These are phyloP conservation scores for Hymenoscyphus fraxineus DNA, from an alignment of 2,329 filamentous ascomycete species.

Conservation along the genomic window DNA sequence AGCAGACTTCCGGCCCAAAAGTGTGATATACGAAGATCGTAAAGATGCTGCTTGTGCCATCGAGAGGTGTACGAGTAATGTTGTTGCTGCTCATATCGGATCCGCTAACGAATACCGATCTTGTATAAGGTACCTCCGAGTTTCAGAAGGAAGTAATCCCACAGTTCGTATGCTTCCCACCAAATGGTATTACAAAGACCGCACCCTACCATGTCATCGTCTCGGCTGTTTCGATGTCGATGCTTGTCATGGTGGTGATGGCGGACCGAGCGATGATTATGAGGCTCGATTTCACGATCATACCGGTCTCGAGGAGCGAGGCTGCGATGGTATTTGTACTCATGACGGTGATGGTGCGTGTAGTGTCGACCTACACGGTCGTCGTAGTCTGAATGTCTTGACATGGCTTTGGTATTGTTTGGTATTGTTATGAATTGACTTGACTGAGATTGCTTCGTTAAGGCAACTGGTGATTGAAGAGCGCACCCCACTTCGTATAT, in stretches of 20 bases:
- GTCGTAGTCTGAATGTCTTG: background rate
- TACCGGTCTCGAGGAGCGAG: background rate
- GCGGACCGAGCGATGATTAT: background rate
- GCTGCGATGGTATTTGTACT: background rate
- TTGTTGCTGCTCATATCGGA: background rate
- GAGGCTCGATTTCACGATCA: background rate
- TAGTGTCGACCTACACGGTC: background rate
- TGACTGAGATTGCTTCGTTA: background rate
- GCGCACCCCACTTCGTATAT: background rate
- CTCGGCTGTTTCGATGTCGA: background rate
- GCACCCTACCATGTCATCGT: conserved; percentile 1
- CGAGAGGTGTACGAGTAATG: background rate
- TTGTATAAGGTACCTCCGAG: conserved; percentile 8
- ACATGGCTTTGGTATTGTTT: background rate
- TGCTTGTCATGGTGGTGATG: background rate
- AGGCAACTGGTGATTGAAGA: background rate
- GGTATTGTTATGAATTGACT: background rate
- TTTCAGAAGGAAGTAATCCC: conserved; percentile 8
- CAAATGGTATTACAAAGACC: conserved; percentile 5
- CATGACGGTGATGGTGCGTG: background rate
- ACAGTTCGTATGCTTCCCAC: conserved; percentile 12
- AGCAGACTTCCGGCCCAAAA: background rate
- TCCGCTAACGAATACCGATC: conserved; percentile 1
- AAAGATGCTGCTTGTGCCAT: background rate
- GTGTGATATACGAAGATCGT: background rate